Conservation (phyloP, 345 rosid species). For the Eucalyptus cloeziana region DNA sequence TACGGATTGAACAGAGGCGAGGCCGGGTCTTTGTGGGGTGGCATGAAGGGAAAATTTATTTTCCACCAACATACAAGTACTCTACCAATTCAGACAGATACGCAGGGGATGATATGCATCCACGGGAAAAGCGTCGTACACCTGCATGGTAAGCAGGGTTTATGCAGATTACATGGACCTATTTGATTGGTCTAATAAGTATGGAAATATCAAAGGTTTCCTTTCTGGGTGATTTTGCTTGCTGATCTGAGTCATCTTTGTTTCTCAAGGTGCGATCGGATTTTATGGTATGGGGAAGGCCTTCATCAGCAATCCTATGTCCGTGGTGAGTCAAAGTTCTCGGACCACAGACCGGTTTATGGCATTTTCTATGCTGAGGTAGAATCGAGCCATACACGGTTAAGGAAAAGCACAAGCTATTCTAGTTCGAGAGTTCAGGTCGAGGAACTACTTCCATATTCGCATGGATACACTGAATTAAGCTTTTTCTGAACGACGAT, state of each 20-base stretch:
- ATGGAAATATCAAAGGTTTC: not conserved
- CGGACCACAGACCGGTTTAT: slow-evolving; percentile 97
- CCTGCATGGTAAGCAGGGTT: slow-evolving; percentile 72
- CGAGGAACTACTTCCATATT: slow-evolving; percentile 89
- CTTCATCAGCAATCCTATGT: slow-evolving; percentile 82
- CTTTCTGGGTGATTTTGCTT: not conserved
- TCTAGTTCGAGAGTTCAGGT: slow-evolving; percentile 71
- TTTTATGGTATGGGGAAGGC: slow-evolving; percentile 95
- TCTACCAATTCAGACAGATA: slow-evolving; percentile 96
- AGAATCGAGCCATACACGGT: slow-evolving; percentile 59
- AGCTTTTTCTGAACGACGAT: slow-evolving; percentile 51
- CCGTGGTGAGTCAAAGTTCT: slow-evolving; percentile 89
- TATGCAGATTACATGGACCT: not conserved
- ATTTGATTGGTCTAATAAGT: not conserved
- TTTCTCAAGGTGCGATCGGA: slow-evolving; percentile 77
- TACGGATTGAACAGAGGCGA: slow-evolving; percentile 81
- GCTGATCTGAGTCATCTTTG: not conserved
- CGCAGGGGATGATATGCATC: slow-evolving; percentile 84
- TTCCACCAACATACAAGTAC: slow-evolving; percentile 98
- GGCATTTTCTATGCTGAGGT: slow-evolving; percentile 93
- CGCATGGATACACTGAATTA: slow-evolving; percentile 87
- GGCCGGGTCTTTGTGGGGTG: slow-evolving; percentile 86
- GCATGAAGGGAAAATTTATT: slow-evolving; percentile 92
- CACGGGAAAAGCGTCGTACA: slow-evolving; percentile 93
- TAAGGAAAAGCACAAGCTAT: slow-evolving; percentile 65